These are phyloP conservation scores for Nannizzia gypsea DNA, from an alignment of 2,329 filamentous ascomycete species.

Conservation along the genomic window DNA sequence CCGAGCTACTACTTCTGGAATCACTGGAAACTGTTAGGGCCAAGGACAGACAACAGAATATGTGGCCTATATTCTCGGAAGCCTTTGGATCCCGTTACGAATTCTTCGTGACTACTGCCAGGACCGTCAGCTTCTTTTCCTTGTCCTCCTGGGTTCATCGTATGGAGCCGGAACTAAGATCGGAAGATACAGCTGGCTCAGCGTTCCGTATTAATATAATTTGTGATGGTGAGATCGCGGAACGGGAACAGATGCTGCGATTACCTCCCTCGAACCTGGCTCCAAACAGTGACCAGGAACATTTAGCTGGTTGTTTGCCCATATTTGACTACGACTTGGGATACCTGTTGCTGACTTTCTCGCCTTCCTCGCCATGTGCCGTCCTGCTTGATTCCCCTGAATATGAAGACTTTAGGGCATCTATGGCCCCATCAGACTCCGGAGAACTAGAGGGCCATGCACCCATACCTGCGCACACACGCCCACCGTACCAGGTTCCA, in stretches of 20 bases:
- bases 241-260: conserved; percentile 38
- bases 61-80: conserved; percentile 45
- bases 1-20: conserved; percentile 35
- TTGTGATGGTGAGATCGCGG: conserved; percentile 40
- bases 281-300: conserved; percentile 19
- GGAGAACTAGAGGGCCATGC: conserved; percentile 17
- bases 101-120: conserved; percentile 46
- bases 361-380: conserved; percentile 39
- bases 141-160: conserved; percentile 45
- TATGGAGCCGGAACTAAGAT: conserved; percentile 46
- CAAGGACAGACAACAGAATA: conserved; percentile 17
- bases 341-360: conserved; percentile 44
- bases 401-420: conserved; percentile 20
- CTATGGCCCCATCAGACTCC: conserved; percentile 20
- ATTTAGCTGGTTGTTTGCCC: conserved; percentile 40
- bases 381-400: conserved; percentile 41
- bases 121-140: conserved; percentile 44
- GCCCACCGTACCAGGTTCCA: conserved; percentile 34
- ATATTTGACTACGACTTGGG: conserved; percentile 47
- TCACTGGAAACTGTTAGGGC: conserved; percentile 32
- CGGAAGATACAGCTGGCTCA: conserved; percentile 40
- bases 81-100: conserved; percentile 46
- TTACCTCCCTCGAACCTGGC: conserved; percentile 14
- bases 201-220: conserved; percentile 46
- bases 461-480: conserved; percentile 21